A percentile compares a stretch with the other conserved stretches of the same genome.
These are phyloP conservation scores for Aspergillus sp. DNA, from an alignment of 2,329 filamentous ascomycete species.

Conservation along the genomic window DNA sequence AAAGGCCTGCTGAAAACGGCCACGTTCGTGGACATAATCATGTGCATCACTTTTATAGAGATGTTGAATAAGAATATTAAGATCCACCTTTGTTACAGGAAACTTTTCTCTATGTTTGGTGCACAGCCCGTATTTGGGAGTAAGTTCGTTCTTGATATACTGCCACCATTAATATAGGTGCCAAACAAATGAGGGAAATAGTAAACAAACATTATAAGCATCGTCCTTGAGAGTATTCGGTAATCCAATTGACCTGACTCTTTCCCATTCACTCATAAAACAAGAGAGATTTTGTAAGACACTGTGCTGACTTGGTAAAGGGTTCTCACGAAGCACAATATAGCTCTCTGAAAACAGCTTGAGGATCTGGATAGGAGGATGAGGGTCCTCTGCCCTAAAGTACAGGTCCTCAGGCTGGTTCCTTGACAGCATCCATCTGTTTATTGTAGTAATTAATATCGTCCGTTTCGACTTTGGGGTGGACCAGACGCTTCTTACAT, in stretches of 20 bases:
- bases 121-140: not conserved
- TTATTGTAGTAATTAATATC: too few relatives aligned
- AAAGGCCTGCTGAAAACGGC: not conserved
- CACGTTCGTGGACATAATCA: not conserved
- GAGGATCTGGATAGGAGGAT: not conserved
- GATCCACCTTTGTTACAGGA: not conserved
- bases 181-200: not conserved
- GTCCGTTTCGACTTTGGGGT: too few relatives aligned
- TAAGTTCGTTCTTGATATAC: not conserved
- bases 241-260: not conserved
- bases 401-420: too few relatives aligned
- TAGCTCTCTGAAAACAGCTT: not conserved
- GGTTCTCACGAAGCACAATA: not conserved
- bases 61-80: not conserved
- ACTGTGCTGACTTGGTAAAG: not conserved
- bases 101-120: not conserved
- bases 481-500: too few relatives aligned
- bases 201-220: not conserved
- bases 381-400: too few relatives aligned
- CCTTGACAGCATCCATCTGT: too few relatives aligned
- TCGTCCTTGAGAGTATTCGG: not conserved
- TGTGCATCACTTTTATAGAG: not conserved
- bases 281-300: not conserved
- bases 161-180: not conserved
- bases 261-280: conserved; percentile 1